Evolutionary conservation across 2,329 filamentous ascomycete genomes (phyloP), one percentile per base, ranked within the genome.

Genomic region (Nannizzia gypsea): DNA sequence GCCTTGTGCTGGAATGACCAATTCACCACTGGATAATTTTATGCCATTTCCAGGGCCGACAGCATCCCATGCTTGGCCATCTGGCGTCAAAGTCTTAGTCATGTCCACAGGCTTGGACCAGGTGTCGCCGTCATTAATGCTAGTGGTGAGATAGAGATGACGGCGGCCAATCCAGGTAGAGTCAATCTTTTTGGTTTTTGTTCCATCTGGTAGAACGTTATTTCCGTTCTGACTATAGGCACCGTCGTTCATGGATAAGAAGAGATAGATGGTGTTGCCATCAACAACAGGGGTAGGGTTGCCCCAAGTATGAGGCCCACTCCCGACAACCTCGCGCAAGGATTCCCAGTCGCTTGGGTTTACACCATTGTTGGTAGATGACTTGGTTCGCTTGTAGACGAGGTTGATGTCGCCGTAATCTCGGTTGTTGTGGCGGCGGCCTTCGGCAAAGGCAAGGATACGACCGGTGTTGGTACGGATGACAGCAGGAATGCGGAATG

Each of bases 241-340:
- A 57, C 61, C 67, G 28, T 58, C 60, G 59, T 70, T 70, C 68
- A 68, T 69, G 56, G 63, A 68, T 58, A 69, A 56, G 57, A 69
- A 70, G 11, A 70, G 65, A 59, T 70, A 70, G 62, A 70, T 66
- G 38, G 67, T 70, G 50, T 62, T 61, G 46, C 67, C 67, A 58
- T 69, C 68, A 5, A 69, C 65, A 22, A 70, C 68, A 1, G 68
- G 60, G 6, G 68, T 68, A 2, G 68, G 68, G 56, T 70, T 70
- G n/a, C 66, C 66, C 68, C 68, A 70, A 9, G 66, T 68, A 5
- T 67, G 67, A 17, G 62, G 58, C 1, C 65, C 66, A 28, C 58
- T 59, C 9, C 65, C 65, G 9, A 67, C 59, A 3, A 69, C 66
- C 40, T 70, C 68, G 15, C 60, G 62, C 3, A 70, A 61, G 6